phyloP scores from a whole-genome alignment of 2,329 filamentous ascomycete genomes.

The Xylaria sp. region DNA sequence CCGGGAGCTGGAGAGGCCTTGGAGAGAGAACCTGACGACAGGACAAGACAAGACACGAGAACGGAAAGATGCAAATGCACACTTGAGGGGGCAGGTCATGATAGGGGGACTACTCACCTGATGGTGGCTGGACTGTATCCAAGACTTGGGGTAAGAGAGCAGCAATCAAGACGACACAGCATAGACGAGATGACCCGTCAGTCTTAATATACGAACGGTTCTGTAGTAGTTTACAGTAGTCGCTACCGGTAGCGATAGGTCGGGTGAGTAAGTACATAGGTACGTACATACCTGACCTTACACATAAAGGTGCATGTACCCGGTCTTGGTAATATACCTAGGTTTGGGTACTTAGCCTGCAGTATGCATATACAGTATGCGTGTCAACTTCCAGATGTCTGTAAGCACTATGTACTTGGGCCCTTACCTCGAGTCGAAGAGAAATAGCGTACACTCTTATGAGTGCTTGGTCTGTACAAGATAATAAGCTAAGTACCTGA shows the following conservation, averaged over 20 bases:
- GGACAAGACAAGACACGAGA: background rate
- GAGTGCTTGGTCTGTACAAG: background rate
- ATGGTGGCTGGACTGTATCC: conserved; percentile 20
- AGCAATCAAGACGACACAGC: conserved; percentile 4
- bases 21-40: background rate
- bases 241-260: background rate
- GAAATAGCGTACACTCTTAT: background rate
- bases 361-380: background rate
- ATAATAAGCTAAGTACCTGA: conserved; percentile 9
- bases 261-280: conserved; percentile 3
- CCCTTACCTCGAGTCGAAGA: background rate
- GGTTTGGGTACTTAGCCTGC: background rate
- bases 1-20: conserved; percentile 29
- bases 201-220: conserved; percentile 30
- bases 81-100: conserved; percentile 31
- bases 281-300: background rate
- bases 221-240: conserved; percentile 1
- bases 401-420: background rate
- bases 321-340: background rate
- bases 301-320: background rate
- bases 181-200: conserved; percentile 14
- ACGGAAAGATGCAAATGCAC: conserved; percentile 21
- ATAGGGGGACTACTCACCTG: conserved; percentile 31
- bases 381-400: background rate
- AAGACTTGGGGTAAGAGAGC: conserved; percentile 16